Percentiles rank a stretch among this genome's conserved stretches.
These are phyloP conservation scores for Phytophthora sojae DNA, from an alignment of 352 stramenopile genomes.

Conservation along the genomic window DNA sequence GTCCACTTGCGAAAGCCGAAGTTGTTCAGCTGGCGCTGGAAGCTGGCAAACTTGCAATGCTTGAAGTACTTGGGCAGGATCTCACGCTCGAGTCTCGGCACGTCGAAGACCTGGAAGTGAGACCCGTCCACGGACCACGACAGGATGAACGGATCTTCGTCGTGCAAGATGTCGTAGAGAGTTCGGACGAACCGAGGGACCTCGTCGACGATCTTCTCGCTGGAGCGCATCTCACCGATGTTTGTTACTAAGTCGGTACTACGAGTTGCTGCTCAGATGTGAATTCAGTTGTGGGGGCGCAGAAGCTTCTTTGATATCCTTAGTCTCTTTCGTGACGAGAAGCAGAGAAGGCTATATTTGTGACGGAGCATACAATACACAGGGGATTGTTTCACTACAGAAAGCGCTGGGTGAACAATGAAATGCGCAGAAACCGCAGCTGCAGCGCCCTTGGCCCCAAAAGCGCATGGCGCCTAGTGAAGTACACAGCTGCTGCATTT, in stretches of 20 bases:
- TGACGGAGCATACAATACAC: background rate
- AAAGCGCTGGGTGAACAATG: background rate
- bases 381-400: background rate
- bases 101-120: conserved; percentile 75
- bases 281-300: conserved; percentile 20
- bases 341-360: background rate
- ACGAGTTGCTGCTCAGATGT: background rate
- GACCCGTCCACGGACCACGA: conserved; percentile 68
- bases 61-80: conserved; percentile 94
- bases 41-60: conserved; percentile 90
- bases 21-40: conserved; percentile 93
- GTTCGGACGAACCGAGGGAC: conserved; percentile 79
- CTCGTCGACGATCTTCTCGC: conserved; percentile 33
- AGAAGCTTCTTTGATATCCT: background rate
- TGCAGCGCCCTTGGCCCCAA: conserved; percentile 4
- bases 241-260: background rate
- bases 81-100: conserved; percentile 78
- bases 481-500: conserved; percentile 12
- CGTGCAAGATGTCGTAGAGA: conserved; percentile 73
- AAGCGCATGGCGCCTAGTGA: background rate
- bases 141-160: conserved; percentile 69
- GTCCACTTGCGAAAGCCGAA: conserved; percentile 91
- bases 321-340: background rate
- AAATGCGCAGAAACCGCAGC: conserved; percentile 26
- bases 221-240: conserved; percentile 12